Evolutionary conservation across 2,329 filamentous ascomycete species (phyloP), one percentile per base, ranked within the genome.

Genomic region (Gliomastix tumulicola): DNA sequence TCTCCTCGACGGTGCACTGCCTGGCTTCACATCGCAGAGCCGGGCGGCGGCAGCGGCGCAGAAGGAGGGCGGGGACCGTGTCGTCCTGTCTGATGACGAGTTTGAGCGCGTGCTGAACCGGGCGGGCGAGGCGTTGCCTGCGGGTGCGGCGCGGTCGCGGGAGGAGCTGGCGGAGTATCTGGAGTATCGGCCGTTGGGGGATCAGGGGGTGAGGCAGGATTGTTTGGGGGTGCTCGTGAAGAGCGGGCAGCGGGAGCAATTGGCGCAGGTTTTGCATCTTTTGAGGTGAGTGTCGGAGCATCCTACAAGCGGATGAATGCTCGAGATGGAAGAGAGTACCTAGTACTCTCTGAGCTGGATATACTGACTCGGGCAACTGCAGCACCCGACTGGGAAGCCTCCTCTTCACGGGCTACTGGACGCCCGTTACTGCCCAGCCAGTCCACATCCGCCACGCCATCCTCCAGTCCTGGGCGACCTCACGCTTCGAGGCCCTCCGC

Each of bases 361-460:
- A n/a, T n/a, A n/a, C n/a, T n/a, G n/a, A n/a, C n/a, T n/a, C n/a
- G n/a, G n/a, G n/a, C n/a, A n/a, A n/a, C 17, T n/a, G 21, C 54
- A 84, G 79, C 41, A 79, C 78, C 17, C 71, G 75, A 22, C 54
- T 71, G 4, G 82, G 82, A 19, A 76, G 78, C 19, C 57, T 84
- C 15, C 54, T 84, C 6, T 63, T 86, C 32, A 88, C 84, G 0
- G 82, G 83, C n/a, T 74, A 79, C 51, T 66, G 72, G 44, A 74
- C 69, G 0, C 76, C 81, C 2, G 56, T 87, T 32, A 66, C 76
- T 36, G 60, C 74, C 35, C 82, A 85, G 44, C 71, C 82, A 1
- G 46, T 78, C 16, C 56, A 69, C 22, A 61, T 76, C 15, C 75
- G 83, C 25, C 71, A 84, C 50, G 61, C 68, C 21, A 76, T 88